These are phyloP conservation scores for Saraca asoca DNA, from an alignment of 331 rosid species.

Conservation along the genomic window DNA sequence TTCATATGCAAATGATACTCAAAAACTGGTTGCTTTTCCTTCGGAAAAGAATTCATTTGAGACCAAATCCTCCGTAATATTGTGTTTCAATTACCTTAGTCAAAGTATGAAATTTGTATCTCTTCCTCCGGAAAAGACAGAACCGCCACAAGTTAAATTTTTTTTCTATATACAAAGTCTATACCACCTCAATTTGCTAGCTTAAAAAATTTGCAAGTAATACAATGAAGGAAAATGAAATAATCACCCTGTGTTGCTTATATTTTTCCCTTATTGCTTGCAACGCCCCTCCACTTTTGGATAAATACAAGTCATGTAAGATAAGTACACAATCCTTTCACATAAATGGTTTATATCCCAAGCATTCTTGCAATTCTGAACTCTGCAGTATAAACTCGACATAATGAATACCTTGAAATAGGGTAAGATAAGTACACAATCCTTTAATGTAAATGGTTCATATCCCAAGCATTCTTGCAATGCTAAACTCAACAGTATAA, in stretches of 20 bases:
- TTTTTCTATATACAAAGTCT: conserved; percentile 22
- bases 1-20: too few species aligned
- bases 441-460: conserved; percentile 34
- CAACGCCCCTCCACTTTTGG: conserved; percentile 63
- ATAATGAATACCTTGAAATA: conserved; percentile 19
- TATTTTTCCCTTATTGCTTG: conserved; percentile 71
- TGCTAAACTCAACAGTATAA: background rate
- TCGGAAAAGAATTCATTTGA: too few species aligned
- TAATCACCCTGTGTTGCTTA: conserved; percentile 64
- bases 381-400: conserved; percentile 41
- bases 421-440: conserved; percentile 60
- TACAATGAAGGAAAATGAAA: background rate
- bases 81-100: background rate
- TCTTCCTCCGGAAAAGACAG: conserved; percentile 59
- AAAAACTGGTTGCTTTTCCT: too few species aligned
- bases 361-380: conserved; percentile 37
- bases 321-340: conserved; percentile 59
- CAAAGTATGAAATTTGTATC: conserved; percentile 47
- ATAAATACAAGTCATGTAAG: conserved; percentile 63
- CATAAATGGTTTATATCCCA: conserved; percentile 53
- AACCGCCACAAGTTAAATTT: conserved; percentile 62
- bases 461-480: background rate
- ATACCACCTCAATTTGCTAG: background rate
- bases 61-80: too few species aligned
- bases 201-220: background rate